Evolutionary conservation across 1,139 yeast species (phyloP), one percentile per base, ranked within the genome.

Genomic region (Diutina ranongensis): DNA sequence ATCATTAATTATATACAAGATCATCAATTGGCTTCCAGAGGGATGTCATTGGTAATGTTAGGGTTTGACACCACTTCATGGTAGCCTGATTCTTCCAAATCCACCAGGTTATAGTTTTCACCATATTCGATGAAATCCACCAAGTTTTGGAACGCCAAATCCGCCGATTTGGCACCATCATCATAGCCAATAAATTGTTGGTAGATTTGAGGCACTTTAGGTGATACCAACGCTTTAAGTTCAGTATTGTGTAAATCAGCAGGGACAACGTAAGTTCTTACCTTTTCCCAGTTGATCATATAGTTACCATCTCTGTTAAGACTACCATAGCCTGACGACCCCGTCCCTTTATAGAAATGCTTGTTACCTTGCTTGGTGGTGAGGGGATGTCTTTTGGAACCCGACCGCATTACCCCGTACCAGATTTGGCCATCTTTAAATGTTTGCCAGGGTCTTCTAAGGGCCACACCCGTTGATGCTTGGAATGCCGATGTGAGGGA

Each of bases 291-390:
- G 65, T 86, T 75, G 52, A 92, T 75, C 15, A 77, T 70, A 62
- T 86, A 94, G 34, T 77, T 75, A 46, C 95, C 97, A 52, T 72
- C 72, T 34, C 72, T 69, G 48, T 94, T 83, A 59, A 83, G 78
- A 48, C 71, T 73, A 59, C 99, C 99, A 51, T 87, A 78, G 63
- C 97, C 97, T 1, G 95, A 76, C 4, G 98, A 86, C 50, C 97
- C 77, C 19, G 97, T 92, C 68, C 98, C 99, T 62, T 89, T 92
- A 66, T 94, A 92, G 66, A 74, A 86, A 57, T 84, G 81, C 70
- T 89, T 88, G 67, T 89, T 92, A 57, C 98, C 97, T 60, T 87
- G 92, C 58, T 92, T 92, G 32, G 96, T 83, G 27, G 96, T 84
- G 54, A 89, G 68, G 3, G 95, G 76, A 58, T 83, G 79, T 68